phyloP scores from a whole-genome alignment of 2,329 filamentous ascomycete species.

The Trichoderma sp. region DNA sequence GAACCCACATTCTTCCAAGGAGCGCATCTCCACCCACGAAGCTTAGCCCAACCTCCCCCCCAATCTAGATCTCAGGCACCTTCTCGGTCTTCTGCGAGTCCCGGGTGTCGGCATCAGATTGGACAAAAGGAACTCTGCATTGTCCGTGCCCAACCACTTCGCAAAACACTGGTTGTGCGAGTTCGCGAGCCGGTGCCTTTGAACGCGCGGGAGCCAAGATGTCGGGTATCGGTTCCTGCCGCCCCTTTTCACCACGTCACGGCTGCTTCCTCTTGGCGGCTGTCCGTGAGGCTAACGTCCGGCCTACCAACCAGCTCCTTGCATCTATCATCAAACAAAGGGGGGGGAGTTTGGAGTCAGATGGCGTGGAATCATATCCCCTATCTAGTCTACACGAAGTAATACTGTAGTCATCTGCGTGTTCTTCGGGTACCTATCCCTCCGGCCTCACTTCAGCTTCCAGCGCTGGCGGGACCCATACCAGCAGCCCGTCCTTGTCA shows the following conservation, averaged over 20 bases:
- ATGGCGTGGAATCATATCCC: background rate
- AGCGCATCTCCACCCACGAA: background rate
- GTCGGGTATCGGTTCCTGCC: background rate
- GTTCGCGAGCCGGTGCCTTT: no score
- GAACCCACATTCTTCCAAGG: background rate
- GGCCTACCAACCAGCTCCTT: background rate
- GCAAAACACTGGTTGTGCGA: background rate
- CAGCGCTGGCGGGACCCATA: conserved; percentile 53
- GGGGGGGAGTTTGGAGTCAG: background rate
- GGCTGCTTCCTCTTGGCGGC: background rate
- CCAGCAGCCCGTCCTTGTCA: conserved; percentile 60
- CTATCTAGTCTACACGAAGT: conserved; percentile 1
- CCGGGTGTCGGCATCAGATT: background rate
- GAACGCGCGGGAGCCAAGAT: no score
- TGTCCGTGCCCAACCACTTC: background rate
- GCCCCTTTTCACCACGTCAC: background rate
- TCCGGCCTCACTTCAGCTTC: conserved; percentile 12
- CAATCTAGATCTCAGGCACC: background rate
- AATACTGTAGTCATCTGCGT: background rate
- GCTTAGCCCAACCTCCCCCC: background rate
- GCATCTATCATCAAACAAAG: background rate
- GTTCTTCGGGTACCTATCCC: background rate
- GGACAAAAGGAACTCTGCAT: background rate
- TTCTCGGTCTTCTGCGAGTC: background rate
- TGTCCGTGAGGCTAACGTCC: background rate